Evolutionary conservation across 1,139 yeast species (phyloP).

Genomic region (Zygotorulaspora mrakii): DNA sequence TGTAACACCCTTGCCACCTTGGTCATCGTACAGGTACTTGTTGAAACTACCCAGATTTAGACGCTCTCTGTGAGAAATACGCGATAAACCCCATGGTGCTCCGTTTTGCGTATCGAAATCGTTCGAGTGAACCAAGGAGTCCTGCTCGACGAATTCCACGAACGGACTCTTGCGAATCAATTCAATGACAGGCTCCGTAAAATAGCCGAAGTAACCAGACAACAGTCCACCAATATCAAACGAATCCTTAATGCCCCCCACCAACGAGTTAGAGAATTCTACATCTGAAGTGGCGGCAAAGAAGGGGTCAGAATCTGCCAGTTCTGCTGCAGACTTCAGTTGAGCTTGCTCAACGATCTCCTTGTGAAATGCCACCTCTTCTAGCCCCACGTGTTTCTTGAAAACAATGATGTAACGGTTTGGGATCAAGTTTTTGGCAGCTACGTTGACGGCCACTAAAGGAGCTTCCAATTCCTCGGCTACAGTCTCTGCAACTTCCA

Average conservation of each 20-base stretch:
- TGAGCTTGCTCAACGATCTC: constrained; percentile 43
- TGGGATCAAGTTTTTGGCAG: constrained; percentile 60
- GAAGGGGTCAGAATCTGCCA: constrained; percentile 24
- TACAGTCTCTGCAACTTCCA: not conserved
- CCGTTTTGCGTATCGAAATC: constrained; percentile 69
- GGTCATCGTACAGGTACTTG: constrained; percentile 77
- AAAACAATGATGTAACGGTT: constrained; percentile 77
- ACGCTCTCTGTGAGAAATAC: constrained; percentile 84
- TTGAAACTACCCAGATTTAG: constrained; percentile 75
- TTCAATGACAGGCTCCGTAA: constrained; percentile 67
- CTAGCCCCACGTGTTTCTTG: constrained; percentile 54
- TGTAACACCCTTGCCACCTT: constrained; percentile 90
- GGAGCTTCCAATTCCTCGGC: constrained; percentile 40
- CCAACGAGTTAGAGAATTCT: constrained; percentile 21
- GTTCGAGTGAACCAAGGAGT: constrained; percentile 65
- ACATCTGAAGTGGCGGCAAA: constrained; percentile 18
- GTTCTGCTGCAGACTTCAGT: constrained; percentile 23
- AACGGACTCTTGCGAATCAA: constrained; percentile 68
- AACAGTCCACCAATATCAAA: constrained; percentile 56
- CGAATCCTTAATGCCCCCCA: constrained; percentile 62
- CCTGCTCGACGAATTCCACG: constrained; percentile 74
- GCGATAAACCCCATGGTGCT: constrained; percentile 96
- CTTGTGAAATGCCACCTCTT: constrained; percentile 57
- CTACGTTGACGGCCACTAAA: constrained; percentile 42
- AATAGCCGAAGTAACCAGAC: constrained; percentile 70